Conservation (phyloP, 305 asterid species). For the Fraxinus angustifolia region DNA sequence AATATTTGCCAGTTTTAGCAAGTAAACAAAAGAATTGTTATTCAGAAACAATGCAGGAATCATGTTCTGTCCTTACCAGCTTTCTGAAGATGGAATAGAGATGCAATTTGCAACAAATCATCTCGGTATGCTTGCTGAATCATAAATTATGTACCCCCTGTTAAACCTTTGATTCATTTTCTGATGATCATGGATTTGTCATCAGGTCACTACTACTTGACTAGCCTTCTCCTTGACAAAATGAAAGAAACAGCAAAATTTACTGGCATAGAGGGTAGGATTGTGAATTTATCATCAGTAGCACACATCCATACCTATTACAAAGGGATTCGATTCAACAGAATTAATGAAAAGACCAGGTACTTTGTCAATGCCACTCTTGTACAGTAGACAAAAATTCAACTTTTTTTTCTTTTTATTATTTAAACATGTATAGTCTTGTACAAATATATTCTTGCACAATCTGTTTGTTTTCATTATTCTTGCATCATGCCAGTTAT, state of each 20-base stretch:
- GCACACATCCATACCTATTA: constrained; percentile 40
- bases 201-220: constrained; percentile 51
- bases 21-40: constrained; percentile 2
- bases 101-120: constrained; percentile 77
- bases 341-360: constrained; percentile 35
- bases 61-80: constrained; percentile 78
- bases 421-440: neutral
- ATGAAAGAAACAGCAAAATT: constrained; percentile 45
- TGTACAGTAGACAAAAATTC: neutral
- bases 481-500: constrained; percentile 41
- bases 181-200: neutral
- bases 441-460: neutral
- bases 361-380: neutral
- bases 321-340: constrained; percentile 36
- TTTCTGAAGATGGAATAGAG: constrained; percentile 72
- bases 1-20: neutral
- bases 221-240: constrained; percentile 39
- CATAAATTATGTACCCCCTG: neutral
- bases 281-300: constrained; percentile 44
- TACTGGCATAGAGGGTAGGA: constrained; percentile 43
- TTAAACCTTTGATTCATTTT: neutral
- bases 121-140: constrained; percentile 43
- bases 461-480: neutral
- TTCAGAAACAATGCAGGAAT: constrained; percentile 84
- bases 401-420: neutral